These are phyloP conservation scores for Fremontodendron californicum DNA, from an alignment of 345 rosid species.

Conservation along the genomic window DNA sequence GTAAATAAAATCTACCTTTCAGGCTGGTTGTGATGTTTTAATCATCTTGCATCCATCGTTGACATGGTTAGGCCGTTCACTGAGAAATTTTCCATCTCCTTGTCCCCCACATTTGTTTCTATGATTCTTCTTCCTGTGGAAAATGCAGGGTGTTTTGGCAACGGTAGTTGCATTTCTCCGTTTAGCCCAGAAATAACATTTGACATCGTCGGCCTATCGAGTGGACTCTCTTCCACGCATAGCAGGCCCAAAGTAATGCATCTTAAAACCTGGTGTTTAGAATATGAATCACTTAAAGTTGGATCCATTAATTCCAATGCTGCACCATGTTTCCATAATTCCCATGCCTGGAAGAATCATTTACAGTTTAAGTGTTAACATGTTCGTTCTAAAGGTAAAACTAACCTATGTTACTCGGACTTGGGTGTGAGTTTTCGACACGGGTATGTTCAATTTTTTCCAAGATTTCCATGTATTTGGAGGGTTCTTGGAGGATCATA, in stretches of 20 bases:
- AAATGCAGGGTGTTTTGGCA: neutral
- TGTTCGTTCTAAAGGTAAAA: too few relatives aligned
- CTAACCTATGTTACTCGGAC: too few relatives aligned
- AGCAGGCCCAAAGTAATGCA: neutral
- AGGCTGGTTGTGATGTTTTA: too few relatives aligned
- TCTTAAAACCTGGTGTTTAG: neutral
- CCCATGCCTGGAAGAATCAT: neutral
- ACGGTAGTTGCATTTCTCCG: neutral
- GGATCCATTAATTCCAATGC: neutral
- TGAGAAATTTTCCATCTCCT: neutral
- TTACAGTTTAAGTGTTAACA: neutral
- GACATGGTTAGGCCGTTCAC: neutral
- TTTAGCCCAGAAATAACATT: neutral
- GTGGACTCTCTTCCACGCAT: neutral
- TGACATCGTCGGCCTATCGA: neutral
- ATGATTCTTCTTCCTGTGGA: neutral
- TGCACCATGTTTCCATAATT: neutral
- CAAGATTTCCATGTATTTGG: too few relatives aligned
- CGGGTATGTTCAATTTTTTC: too few relatives aligned
- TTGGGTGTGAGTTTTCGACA: too few relatives aligned
- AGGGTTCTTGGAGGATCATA: too few relatives aligned
- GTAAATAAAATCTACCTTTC: neutral
- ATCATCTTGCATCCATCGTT: neutral
- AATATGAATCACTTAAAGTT: neutral
- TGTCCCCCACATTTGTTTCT: neutral